Percentiles rank a stretch among this genome's conserved stretches.
These are phyloP conservation scores for Tilletia indica DNA, from an alignment of 1,284 basidiomycete genomes.

Conservation along the genomic window DNA sequence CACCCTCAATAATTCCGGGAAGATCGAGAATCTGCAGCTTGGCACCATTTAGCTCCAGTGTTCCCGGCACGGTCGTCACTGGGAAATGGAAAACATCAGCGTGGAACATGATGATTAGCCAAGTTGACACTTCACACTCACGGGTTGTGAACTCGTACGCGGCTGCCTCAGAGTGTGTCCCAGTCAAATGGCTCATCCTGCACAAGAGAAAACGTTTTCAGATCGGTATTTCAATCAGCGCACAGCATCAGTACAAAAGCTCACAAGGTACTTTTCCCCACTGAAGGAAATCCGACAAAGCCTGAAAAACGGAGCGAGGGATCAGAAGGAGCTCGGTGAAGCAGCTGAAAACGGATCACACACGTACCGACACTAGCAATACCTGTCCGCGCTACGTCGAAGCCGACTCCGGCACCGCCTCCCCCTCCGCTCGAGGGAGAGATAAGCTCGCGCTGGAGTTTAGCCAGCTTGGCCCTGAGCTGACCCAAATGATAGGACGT, in stretches of 20 bases:
- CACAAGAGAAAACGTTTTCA: slow-evolving; percentile 21
- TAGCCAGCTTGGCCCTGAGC: slow-evolving; percentile 96
- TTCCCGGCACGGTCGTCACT: slow-evolving; percentile 79
- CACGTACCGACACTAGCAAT: slow-evolving; percentile 74
- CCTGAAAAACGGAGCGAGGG: slow-evolving; percentile 50
- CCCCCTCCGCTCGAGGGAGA: slow-evolving; percentile 73
- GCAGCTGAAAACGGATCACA: background rate
- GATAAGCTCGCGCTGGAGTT: slow-evolving; percentile 91
- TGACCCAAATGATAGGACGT: slow-evolving; percentile 81
- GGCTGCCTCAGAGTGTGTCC: slow-evolving; percentile 95
- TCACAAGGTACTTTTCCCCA: slow-evolving; percentile 70
- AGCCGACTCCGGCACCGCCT: slow-evolving; percentile 67
- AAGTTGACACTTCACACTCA: slow-evolving; percentile 23
- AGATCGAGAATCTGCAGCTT: slow-evolving; percentile 71
- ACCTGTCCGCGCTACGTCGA: slow-evolving; percentile 96
- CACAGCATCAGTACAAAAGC: background rate
- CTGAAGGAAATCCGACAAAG: slow-evolving; percentile 57
- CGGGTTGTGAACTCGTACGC: slow-evolving; percentile 91
- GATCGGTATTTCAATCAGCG: background rate
- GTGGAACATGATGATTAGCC: background rate
- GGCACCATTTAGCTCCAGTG: slow-evolving; percentile 88
- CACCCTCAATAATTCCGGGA: slow-evolving; percentile 96
- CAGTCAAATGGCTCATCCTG: slow-evolving; percentile 95
- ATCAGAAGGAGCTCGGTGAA: background rate
- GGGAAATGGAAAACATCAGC: slow-evolving; percentile 12